Evolutionary conservation across 768 basidiomycete species (phyloP).

Genomic region (Pleurotus platypus): DNA sequence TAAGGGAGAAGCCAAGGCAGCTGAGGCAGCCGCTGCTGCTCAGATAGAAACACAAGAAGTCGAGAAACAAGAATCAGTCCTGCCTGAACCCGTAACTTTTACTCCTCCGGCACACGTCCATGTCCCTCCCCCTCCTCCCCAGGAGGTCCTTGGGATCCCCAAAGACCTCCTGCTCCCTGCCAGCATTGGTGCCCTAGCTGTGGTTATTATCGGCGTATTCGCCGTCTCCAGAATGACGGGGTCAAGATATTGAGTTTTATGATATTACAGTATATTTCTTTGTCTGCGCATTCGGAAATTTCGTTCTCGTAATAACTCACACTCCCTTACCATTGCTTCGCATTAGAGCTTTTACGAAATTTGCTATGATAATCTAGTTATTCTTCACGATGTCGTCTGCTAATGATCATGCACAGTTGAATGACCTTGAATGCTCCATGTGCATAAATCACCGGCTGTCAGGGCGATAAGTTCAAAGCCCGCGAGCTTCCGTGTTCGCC

Average conservation of each 20-base stretch:
- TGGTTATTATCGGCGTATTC: conserved; percentile 88
- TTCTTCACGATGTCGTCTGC: background rate
- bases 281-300: conserved; percentile 2
- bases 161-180: conserved; percentile 93
- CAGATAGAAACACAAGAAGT: conserved; percentile 51
- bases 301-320: background rate
- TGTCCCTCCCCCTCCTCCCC: conserved; percentile 22
- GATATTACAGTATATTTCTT: background rate
- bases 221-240: conserved; percentile 73
- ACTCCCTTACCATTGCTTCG: background rate
- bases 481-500: conserved; percentile 5
- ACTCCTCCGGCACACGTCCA: conserved; percentile 26
- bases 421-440: no score
- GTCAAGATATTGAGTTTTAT: conserved; percentile 33
- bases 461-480: conserved; percentile 3
- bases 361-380: background rate
- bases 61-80: conserved; percentile 51
- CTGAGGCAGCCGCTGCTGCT: conserved; percentile 49
- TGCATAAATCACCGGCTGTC: no score
- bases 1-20: conserved; percentile 60
- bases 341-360: conserved; percentile 6
- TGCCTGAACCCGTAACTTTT: conserved; percentile 16
- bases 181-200: conserved; percentile 89
- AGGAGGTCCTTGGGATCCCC: conserved; percentile 82
- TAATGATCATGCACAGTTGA: background rate